Conservation (phyloP, 78 protist genomes). For the Mastigamoeba balamuthi region DNA sequence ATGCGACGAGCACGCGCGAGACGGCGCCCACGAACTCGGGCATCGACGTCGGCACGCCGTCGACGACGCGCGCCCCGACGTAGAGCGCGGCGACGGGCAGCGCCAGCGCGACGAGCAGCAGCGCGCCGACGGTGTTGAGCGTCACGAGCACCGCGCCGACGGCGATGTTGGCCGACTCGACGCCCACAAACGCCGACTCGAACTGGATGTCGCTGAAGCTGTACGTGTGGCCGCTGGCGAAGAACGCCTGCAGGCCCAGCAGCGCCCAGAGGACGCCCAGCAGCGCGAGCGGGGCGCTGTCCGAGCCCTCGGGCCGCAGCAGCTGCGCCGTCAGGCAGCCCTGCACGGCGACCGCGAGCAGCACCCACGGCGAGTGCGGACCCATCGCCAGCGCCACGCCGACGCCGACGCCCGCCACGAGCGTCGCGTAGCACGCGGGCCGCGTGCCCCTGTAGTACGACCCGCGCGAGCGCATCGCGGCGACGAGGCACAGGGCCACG, state of each 20-base stretch:
- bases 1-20: not conserved
- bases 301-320: too few species aligned
- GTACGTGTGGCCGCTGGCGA: conserved; percentile 26
- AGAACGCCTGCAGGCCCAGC: conserved; percentile 8
- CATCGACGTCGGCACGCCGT: not conserved
- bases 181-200: conserved; percentile 22
- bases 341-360: too few species aligned
- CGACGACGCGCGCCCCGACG: not conserved
- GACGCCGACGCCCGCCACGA: too few species aligned
- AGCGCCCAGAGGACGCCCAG: conserved; percentile 2
- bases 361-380: too few species aligned
- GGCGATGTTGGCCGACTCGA: conserved; percentile 6
- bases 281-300: too few species aligned
- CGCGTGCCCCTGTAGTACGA: too few species aligned
- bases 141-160: conserved; percentile 25
- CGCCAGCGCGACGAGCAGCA: conserved; percentile 1
- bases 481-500: too few species aligned
- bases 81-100: conserved; percentile 13
- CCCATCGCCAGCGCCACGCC: too few species aligned
- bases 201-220: conserved; percentile 30
- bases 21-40: not conserved
- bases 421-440: too few species aligned
- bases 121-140: conserved; percentile 26
- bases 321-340: too few species aligned
- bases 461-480: too few species aligned